Base-by-base conservation (phyloP, 306 rosid species). In the Echinosophora koreensis region DNA sequence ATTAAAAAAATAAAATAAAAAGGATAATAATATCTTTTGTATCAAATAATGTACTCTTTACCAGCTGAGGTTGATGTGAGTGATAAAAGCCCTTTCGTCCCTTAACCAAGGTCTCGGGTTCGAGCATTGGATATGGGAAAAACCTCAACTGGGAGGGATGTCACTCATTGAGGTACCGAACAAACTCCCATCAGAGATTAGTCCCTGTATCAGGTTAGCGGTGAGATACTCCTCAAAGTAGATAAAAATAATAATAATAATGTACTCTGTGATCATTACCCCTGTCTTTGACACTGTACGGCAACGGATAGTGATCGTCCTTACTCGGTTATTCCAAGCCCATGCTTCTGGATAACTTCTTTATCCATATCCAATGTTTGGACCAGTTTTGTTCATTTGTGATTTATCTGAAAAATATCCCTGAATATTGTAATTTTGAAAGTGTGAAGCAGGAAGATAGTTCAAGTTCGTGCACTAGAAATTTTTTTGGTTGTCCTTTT, bases 201-300 rank as follows among this genome's bases (percentile, higher is more conserved):
- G n/a, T n/a, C n/a, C n/a, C n/a, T n/a, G n/a, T n/a, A n/a, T n/a
- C n/a, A n/a, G n/a, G n/a, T n/a, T n/a, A n/a, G n/a, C n/a, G n/a
- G n/a, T n/a, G n/a, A n/a, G n/a, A n/a, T n/a, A n/a, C n/a, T n/a
- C n/a, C n/a, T n/a, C n/a, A n/a, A n/a, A n/a, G n/a, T n/a, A n/a
- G n/a, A n/a, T n/a, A n/a, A n/a, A n/a, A n/a, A n/a, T n/a, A 63
- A 75, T 28, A 35, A 49, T 61, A 63, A 75, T 28, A 35, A 49
- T 61, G 27, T 9, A 54, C 10, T 1, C 15, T 44, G 14, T 44
- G 32, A 59, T 73, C 69, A 59, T 42, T 44, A 44, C 60, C 16
- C 32, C 66, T 2, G 9, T 50, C 16, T 46, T 6, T 69, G 77
- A 71, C 66, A 39, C 8, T 37, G 52, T 63, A 39, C 38, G 62